These are phyloP conservation scores for Somion occarium DNA, from an alignment of 1,284 basidiomycete genomes.

Conservation along the genomic window DNA sequence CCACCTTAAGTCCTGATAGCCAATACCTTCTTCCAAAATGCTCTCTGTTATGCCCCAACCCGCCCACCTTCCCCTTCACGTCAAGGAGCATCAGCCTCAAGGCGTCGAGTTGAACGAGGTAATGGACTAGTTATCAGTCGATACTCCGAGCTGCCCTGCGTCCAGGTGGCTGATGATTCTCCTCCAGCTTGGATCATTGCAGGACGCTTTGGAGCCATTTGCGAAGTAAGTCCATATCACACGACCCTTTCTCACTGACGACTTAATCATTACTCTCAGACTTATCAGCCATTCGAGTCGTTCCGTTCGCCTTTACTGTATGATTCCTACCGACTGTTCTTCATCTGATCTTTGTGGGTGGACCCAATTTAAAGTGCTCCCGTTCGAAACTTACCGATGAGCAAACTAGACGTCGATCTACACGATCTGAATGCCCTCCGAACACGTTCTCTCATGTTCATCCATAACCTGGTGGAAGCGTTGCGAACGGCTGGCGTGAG, in stretches of 20 bases:
- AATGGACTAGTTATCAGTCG: slow-evolving; percentile 10
- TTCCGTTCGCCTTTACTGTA: slow-evolving; percentile 52
- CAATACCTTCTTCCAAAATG: no score
- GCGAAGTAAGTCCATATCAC: slow-evolving; percentile 39
- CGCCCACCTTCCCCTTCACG: slow-evolving; percentile 28
- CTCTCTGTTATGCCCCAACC: slow-evolving; percentile 33
- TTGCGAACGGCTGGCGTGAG: slow-evolving; percentile 57
- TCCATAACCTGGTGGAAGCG: slow-evolving; percentile 57
- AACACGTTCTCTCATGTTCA: slow-evolving; percentile 56
- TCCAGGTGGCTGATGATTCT: slow-evolving; percentile 10
- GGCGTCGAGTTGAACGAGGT: slow-evolving; percentile 41
- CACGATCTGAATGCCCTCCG: slow-evolving; percentile 64
- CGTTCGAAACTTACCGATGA: background rate
- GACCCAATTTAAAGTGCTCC: background rate
- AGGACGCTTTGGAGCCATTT: slow-evolving; percentile 53
- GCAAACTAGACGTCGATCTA: slow-evolving; percentile 48
- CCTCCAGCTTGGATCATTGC: slow-evolving; percentile 43
- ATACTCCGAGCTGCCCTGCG: background rate
- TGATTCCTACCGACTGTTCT: slow-evolving; percentile 58
- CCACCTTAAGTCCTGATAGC: slow-evolving; percentile 10
- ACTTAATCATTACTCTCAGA: slow-evolving; percentile 22
- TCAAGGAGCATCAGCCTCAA: slow-evolving; percentile 20
- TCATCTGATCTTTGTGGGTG: slow-evolving; percentile 52
- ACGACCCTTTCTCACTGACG: background rate
- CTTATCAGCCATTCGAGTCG: slow-evolving; percentile 37